phyloP scores from a whole-genome alignment of 805 yeast genomes.

The Tanozyma kutaoensis region DNA sequence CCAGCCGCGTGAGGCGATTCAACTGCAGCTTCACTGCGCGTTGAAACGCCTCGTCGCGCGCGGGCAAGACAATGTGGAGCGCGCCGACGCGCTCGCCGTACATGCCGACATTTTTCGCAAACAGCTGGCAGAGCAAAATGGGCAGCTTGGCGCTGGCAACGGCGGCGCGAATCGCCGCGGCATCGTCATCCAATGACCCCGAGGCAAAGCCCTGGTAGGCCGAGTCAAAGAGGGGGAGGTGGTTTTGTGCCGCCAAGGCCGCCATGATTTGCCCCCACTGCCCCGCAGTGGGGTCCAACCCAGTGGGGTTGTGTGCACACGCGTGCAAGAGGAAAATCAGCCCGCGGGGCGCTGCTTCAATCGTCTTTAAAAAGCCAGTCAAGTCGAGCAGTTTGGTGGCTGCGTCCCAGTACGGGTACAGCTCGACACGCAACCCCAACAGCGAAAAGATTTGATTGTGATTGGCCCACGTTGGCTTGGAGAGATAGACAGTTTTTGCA shows the following conservation, averaged over 20 bases:
- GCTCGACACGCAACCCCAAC: conserved; percentile 51
- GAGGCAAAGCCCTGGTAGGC: conserved; percentile 98
- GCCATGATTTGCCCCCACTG: conserved; percentile 69
- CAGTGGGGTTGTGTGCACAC: conserved; percentile 97
- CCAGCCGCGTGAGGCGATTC: conserved; percentile 63
- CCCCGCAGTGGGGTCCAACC: conserved; percentile 76
- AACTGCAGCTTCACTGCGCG: conserved; percentile 64
- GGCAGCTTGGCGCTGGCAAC: conserved; percentile 32
- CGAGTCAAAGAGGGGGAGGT: conserved; percentile 78
- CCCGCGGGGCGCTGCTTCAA: conserved; percentile 57
- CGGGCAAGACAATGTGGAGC: conserved; percentile 56
- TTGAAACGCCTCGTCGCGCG: conserved; percentile 20
- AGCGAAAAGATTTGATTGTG: conserved; percentile 72
- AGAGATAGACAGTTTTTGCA: conserved; percentile 34
- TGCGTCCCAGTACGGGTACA: conserved; percentile 81
- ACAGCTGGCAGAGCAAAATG: conserved; percentile 78
- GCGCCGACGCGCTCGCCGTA: conserved; percentile 98
- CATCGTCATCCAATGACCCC: conserved; percentile 74
- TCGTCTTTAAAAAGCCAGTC: conserved; percentile 49
- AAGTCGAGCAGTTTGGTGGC: conserved; percentile 59
- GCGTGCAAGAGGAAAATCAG: conserved; percentile 80
- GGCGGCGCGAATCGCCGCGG: conserved; percentile 67
- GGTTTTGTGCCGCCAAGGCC: conserved; percentile 45
- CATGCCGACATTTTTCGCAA: conserved; percentile 93
- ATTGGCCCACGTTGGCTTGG: conserved; percentile 97